These are phyloP conservation scores for Lachnellula suecica DNA, from an alignment of 2,329 filamentous ascomycete genomes.

Conservation along the genomic window DNA sequence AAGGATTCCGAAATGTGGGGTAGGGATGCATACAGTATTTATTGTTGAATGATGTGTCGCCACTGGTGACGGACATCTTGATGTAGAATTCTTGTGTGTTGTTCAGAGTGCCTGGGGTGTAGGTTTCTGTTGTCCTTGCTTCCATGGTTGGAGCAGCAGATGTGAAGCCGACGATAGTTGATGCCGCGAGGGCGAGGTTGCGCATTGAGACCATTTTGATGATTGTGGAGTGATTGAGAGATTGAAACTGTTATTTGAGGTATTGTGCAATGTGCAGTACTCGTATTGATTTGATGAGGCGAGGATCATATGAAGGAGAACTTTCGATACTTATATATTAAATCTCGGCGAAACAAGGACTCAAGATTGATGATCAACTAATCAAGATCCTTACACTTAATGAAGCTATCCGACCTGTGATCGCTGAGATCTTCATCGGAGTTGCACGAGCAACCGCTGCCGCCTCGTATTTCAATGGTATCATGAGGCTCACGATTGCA, in stretches of 20 bases:
- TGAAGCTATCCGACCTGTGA: not conserved
- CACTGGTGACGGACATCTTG: not conserved
- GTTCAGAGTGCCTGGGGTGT: slow-evolving; percentile 19
- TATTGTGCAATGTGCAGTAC: too few species aligned
- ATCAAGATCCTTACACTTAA: not conserved
- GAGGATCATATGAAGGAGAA: not conserved
- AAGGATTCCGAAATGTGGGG: not conserved
- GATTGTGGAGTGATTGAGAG: not conserved
- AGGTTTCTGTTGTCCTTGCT: slow-evolving; percentile 9
- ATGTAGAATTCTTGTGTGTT: slow-evolving; percentile 19
- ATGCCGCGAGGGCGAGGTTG: slow-evolving; percentile 14
- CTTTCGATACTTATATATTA: not conserved
- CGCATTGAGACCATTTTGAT: slow-evolving; percentile 19
- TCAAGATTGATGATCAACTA: not conserved
- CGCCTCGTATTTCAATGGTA: not conserved
- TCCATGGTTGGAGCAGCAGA: slow-evolving; percentile 10
- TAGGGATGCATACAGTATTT: slow-evolving; percentile 5
- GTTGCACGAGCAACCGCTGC: not conserved
- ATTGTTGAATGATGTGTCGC: slow-evolving; percentile 1
- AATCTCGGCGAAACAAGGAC: not conserved
- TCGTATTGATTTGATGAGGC: not conserved
- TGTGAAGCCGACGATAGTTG: slow-evolving; percentile 10
- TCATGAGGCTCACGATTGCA: not conserved
- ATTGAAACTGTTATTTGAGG: not conserved
- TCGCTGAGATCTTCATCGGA: not conserved